A percentile compares a stretch with the other conserved stretches of the same genome.
phyloP scores from a whole-genome alignment of 306 rosid genomes.

The Prunus persica region Prunus_persica_NCBIv2 NC_034014.1:27137501-27138000 shows the following conservation, averaged over 20 bases:
- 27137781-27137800: background rate
- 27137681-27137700: background rate
- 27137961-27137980: conserved; percentile 72
- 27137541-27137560: background rate
- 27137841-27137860: background rate
- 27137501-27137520: background rate
- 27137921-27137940: conserved; percentile 6
- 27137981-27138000: conserved; percentile 70
- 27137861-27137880: background rate
- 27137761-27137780: too few species aligned
- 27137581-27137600: conserved; percentile 95
- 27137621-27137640: conserved; percentile 58
- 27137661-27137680: conserved; percentile 40
- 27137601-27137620: conserved; percentile 59
- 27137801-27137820: background rate
- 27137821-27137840: background rate
- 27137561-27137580: conserved; percentile 18
- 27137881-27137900: background rate
- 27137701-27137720: background rate
- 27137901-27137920: background rate
- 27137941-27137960: conserved; percentile 81
- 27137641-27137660: conserved; percentile 63
- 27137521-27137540: background rate
- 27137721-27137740: background rate
- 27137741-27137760: background rate